These are phyloP conservation scores for Dendryphion nanum DNA, from an alignment of 2,329 filamentous ascomycete species.

Conservation along the genomic window DNA sequence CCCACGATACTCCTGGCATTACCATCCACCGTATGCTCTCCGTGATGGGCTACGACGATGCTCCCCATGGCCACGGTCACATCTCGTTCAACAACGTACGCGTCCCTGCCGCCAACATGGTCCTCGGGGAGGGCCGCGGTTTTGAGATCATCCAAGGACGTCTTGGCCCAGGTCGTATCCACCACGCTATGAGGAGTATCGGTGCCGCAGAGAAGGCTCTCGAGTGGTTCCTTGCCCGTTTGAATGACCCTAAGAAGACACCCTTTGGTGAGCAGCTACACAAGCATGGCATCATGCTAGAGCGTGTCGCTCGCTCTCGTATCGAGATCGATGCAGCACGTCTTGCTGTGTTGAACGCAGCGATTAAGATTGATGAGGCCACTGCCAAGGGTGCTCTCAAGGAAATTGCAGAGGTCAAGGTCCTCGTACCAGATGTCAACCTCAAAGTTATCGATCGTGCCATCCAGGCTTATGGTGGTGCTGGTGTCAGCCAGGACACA, in stretches of 20 bases:
- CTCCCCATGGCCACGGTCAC: conserved; percentile 96
- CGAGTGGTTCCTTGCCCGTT: conserved; percentile 90
- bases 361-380: conserved; percentile 86
- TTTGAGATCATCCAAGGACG: conserved; percentile 99
- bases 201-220: conserved; percentile 87
- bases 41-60: conserved; percentile 95
- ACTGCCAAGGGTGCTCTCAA: conserved; percentile 86
- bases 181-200: conserved; percentile 95
- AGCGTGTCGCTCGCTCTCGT: conserved; percentile 89
- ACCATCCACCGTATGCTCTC: conserved; percentile 91
- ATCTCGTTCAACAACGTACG: conserved; percentile 87
- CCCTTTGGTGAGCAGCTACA: conserved; percentile 85
- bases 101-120: conserved; percentile 78
- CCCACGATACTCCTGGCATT: conserved; percentile 75
- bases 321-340: conserved; percentile 93
- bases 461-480: conserved; percentile 87
- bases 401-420: conserved; percentile 94
- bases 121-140: conserved; percentile 88
- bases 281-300: conserved; percentile 90
- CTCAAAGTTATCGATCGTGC: conserved; percentile 90
- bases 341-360: conserved; percentile 88
- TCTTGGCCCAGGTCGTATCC: conserved; percentile 91
- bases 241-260: conserved; percentile 89
- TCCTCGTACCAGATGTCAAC: conserved; percentile 79
- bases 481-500: conserved; percentile 91